Evolutionary conservation across 2,329 filamentous ascomycete species (phyloP).

Genomic region (Sporothrix mexicana): DNA sequence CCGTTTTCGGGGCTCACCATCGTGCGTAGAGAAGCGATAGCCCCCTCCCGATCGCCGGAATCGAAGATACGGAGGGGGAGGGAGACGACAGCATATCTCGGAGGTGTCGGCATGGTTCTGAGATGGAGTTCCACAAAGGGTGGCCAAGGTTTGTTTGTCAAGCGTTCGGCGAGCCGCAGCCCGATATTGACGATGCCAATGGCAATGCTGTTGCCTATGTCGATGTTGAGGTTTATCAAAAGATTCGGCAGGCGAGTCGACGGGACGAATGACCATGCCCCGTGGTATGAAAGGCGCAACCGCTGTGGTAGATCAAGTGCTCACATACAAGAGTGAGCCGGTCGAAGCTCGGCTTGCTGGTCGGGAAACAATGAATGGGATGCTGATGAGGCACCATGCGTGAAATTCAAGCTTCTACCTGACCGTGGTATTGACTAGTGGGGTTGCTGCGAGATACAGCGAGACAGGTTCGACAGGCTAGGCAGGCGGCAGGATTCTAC

Average conservation of each 20-base stretch:
- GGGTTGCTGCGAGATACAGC: not conserved
- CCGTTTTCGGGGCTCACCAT: constrained; percentile 78
- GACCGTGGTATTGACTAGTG: constrained; percentile 13
- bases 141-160: not conserved
- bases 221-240: too few species aligned
- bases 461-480: too few species aligned
- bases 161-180: not conserved
- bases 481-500: not conserved
- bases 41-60: constrained; percentile 79
- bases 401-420: constrained; percentile 32
- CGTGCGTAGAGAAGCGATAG: constrained; percentile 74
- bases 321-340: not conserved
- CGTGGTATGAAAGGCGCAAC: too few species aligned
- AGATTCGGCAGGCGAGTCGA: too few species aligned
- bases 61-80: constrained; percentile 87
- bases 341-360: not conserved
- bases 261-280: too few species aligned
- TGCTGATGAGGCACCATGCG: constrained; percentile 22
- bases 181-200: not conserved
- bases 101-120: constrained; percentile 50
- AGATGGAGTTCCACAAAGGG: too few species aligned
- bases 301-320: too few species aligned
- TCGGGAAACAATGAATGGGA: not conserved
- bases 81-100: constrained; percentile 85
- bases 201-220: not conserved